Evolutionary conservation across 257 asterid species (phyloP).

Genomic region (Solanum ossicruentum): DNA sequence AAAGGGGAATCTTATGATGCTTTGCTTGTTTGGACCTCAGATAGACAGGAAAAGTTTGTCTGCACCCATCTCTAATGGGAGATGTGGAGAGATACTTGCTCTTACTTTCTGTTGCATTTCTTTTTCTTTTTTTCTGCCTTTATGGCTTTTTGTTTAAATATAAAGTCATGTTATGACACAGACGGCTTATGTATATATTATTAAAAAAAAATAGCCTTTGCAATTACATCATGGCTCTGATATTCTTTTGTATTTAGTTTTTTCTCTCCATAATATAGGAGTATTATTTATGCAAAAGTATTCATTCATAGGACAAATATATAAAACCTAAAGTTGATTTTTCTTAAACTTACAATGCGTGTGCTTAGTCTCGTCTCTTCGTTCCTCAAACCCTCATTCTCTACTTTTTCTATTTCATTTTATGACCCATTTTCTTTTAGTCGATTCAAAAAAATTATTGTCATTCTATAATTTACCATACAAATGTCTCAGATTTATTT

Average conservation of each 20-base stretch:
- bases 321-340: background rate
- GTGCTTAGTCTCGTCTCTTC: background rate
- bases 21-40: conserved; percentile 15
- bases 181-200: conserved; percentile 10
- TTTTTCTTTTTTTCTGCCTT: background rate
- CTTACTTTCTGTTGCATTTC: background rate
- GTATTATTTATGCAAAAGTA: background rate
- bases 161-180: background rate
- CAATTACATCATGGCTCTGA: background rate
- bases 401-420: background rate
- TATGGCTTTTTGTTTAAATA: background rate
- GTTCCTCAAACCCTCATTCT: background rate
- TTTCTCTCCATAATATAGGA: background rate
- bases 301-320: background rate
- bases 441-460: background rate
- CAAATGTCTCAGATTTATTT: no score
- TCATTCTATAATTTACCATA: no score
- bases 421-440: background rate
- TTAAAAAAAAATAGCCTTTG: background rate
- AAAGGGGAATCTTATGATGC: conserved; percentile 13
- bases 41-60: conserved; percentile 6
- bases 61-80: background rate
- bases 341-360: background rate
- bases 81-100: conserved; percentile 2
- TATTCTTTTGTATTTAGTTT: background rate